Evolutionary conservation across 805 yeast species (phyloP).

Genomic region (Pichia thaimueangensis): DNA sequence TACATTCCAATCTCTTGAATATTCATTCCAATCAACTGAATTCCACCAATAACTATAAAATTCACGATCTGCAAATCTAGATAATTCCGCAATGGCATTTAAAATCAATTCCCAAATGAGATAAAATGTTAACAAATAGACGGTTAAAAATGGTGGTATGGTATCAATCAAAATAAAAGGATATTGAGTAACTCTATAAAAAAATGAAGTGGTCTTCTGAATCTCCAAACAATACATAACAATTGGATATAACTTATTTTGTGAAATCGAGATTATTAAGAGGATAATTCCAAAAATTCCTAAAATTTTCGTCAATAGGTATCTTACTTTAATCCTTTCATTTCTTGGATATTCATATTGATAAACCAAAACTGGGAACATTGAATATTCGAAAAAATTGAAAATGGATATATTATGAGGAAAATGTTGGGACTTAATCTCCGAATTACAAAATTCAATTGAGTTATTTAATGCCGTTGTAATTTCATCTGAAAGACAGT

Average conservation of each 20-base stretch:
- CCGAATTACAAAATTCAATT: slow-evolving; percentile 64
- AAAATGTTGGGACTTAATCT: slow-evolving; percentile 59
- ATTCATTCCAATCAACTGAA: slow-evolving; percentile 87
- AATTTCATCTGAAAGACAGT: slow-evolving; percentile 26
- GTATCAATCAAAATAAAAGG: slow-evolving; percentile 62
- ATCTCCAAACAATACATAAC: slow-evolving; percentile 54
- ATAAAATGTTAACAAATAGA: slow-evolving; percentile 75
- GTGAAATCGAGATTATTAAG: slow-evolving; percentile 72
- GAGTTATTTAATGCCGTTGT: slow-evolving; percentile 38
- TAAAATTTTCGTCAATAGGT: slow-evolving; percentile 57
- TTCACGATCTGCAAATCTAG: slow-evolving; percentile 81
- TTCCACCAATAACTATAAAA: slow-evolving; percentile 99
- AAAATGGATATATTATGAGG: slow-evolving; percentile 63
- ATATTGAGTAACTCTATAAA: slow-evolving; percentile 39
- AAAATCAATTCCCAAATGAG: slow-evolving; percentile 94
- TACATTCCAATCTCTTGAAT: slow-evolving; percentile 87
- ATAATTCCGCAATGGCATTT: slow-evolving; percentile 83
- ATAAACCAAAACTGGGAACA: slow-evolving; percentile 87
- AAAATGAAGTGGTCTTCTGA: slow-evolving; percentile 39
- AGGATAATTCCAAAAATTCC: slow-evolving; percentile 86
- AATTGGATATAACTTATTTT: slow-evolving; percentile 65
- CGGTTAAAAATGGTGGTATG: slow-evolving; percentile 70
- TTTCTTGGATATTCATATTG: slow-evolving; percentile 81
- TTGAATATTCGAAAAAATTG: slow-evolving; percentile 71
- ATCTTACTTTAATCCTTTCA: slow-evolving; percentile 56